Base-by-base conservation (phyloP, 768 basidiomycete genomes). In the Lactarius sanguifluus region DNA sequence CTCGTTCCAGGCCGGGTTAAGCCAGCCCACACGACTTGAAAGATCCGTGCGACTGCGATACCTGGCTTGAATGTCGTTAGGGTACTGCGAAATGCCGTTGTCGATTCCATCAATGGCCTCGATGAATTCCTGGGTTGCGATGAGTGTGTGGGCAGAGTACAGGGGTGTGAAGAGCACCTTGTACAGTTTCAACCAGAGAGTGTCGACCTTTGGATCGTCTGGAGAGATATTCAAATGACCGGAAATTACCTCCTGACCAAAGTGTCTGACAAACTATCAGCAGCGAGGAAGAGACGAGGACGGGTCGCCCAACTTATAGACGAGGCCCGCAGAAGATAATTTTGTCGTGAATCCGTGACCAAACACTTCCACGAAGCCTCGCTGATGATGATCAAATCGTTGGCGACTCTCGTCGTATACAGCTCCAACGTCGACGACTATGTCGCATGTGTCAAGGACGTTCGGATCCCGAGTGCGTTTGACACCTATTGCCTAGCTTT, bases 1-100 rank as follows among this genome's bases (percentile, higher is more conserved):
- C 75, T 96, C 86, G 75, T 98, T 98, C 96, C 96, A 99, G 9
- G 86, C 80, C 3, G 96, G 93, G 76, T 99, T 99, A 58, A 98
- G 83, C 71, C 82, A 79, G 7, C 85, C 86, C 30, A 99, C 90
- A 65, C 96, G 87, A 70, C 86, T 86, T 16, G 91, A 90, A 7
- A 99, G 78, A 76, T 96, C 92, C 15, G 96, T 96, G 56, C 86
- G 80, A 69, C 79, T 87, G 69, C 83, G 83, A 79, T 98, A 99
- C 64, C 79, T 82, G 10, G 90, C 84, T 68, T 83, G 79, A 63
- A 89, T 75, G 60, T 88, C 86, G 3, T 80, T 76, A 3, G 87
- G 81, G 76, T 92, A 95, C 73, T 93, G 91, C 2, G 87, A 83
- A 70, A 99, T 85, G 20, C 96, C 96, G 74, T 99, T 99, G 80